Evolutionary conservation across 2,329 filamentous ascomycete species (phyloP), one percentile per base, ranked within the genome.

Genomic region (Alternaria sp.): DNA sequence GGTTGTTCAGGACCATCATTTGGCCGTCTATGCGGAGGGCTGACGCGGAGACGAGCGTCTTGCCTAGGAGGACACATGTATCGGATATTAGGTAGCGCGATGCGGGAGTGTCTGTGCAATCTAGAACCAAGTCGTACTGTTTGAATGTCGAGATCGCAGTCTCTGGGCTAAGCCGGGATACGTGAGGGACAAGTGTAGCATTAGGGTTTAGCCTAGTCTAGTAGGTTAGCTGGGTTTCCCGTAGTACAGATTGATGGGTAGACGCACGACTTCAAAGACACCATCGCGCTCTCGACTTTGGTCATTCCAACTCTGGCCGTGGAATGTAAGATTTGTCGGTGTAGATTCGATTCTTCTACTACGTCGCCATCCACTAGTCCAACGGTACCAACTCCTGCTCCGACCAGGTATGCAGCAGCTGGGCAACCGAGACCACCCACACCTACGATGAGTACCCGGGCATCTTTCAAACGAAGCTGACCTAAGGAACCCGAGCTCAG

Each of bases 71-170:
- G 10, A 97, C 91, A 70, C 93, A 96, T 15, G 91, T 88, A 76
- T 99, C 96, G 0, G 93, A 97, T 68, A 98, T 92, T 49, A 98
- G 87, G 78, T 99, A 98, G 46, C 96, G 91, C 0, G 93, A 92
- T 1, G 92, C 91, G 0, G 96, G 95, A 68, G 95, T 93, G 80
- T 99, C 96, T 10, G 95, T 98, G 78, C 96, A 99, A 79, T 99
- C 96, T 12, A 99, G 88, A 2, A 98, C 88, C 1, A 97, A 71
- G 72, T 97, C 93, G 76, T 97, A 98, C 5, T 83, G 72, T 0
- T 83, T 81, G 59, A 97, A 87, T 44, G 93, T 88, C 0, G 83
- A 78, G 7, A 88, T 81, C 0, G 93, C 91, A 56, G 91, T 92
- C 62, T 88, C 81, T 0, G 93, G 86, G 0, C 87, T 88, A 13